Conservation (phyloP, 805 yeast species). For the Nakazawaea siamensis region DNA sequence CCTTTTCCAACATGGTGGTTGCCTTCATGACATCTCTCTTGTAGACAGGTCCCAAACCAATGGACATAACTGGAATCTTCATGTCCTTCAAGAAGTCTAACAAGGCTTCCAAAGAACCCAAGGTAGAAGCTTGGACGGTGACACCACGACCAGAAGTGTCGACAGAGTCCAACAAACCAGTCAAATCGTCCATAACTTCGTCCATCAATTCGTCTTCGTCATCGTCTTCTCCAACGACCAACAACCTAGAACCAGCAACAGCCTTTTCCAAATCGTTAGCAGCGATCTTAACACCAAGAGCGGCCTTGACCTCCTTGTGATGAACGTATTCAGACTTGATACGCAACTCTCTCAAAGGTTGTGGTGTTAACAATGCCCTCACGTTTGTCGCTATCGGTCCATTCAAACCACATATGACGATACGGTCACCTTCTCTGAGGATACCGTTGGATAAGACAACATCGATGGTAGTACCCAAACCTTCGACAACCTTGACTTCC, state of each 20-base stretch:
- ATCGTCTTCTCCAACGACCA: constrained; percentile 94
- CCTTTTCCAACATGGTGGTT: constrained; percentile 92
- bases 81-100: constrained; percentile 94
- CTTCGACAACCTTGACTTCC: constrained; percentile 97
- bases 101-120: constrained; percentile 96
- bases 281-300: constrained; percentile 96
- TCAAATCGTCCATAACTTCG: constrained; percentile 97
- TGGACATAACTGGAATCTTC: constrained; percentile 99
- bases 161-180: constrained; percentile 89
- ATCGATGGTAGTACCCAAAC: constrained; percentile 97
- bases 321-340: constrained; percentile 95
- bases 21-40: constrained; percentile 99
- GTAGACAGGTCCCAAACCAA: constrained; percentile 95
- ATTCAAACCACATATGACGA: constrained; percentile 94
- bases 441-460: constrained; percentile 97
- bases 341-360: constrained; percentile 93
- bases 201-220: constrained; percentile 97
- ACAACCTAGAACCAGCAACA: constrained; percentile 94
- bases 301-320: constrained; percentile 97
- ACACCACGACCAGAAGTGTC: constrained; percentile 96
- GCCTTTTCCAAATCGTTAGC: constrained; percentile 98
- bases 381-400: constrained; percentile 97
- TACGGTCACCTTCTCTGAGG: constrained; percentile 87
- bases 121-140: constrained; percentile 95
- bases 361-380: constrained; percentile 95